These are phyloP conservation scores for Picochlorum sp. DNA, from an alignment of 139 green algal species.

Conservation along the genomic window DNA sequence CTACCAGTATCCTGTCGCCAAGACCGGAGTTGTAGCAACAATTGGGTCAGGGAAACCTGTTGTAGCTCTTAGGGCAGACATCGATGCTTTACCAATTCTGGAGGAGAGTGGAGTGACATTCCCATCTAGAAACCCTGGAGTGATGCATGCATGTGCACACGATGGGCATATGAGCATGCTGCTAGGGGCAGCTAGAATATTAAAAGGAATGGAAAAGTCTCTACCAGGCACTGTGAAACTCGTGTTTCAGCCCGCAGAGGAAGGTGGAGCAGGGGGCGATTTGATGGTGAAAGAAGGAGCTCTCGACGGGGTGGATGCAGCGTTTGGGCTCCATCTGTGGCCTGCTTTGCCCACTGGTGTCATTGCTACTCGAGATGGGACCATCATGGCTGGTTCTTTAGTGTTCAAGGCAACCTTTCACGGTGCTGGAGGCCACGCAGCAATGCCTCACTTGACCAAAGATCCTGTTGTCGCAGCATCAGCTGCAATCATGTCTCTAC, in stretches of 20 bases:
- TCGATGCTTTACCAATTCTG: slow-evolving; percentile 77
- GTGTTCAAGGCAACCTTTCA: slow-evolving; percentile 51
- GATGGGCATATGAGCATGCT: slow-evolving; percentile 81
- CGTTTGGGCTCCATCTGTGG: slow-evolving; percentile 76
- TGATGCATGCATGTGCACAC: slow-evolving; percentile 88
- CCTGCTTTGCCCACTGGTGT: slow-evolving; percentile 44
- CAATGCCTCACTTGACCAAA: slow-evolving; percentile 64
- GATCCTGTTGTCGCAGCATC: slow-evolving; percentile 72
- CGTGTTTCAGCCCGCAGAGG: slow-evolving; percentile 90
- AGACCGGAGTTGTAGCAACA: slow-evolving; percentile 62
- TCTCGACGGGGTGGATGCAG: slow-evolving; percentile 31
- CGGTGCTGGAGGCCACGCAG: slow-evolving; percentile 72
- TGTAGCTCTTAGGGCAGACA: slow-evolving; percentile 74
- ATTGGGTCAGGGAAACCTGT: slow-evolving; percentile 49
- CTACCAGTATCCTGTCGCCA: slow-evolving; percentile 44
- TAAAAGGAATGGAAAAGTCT: slow-evolving; percentile 43
- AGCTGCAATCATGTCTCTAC: slow-evolving; percentile 54
- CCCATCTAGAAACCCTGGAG: slow-evolving; percentile 10
- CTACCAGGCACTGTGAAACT: slow-evolving; percentile 62
- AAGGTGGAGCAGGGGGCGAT: slow-evolving; percentile 61
- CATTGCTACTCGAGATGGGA: slow-evolving; percentile 45
- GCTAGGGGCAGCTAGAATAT: slow-evolving; percentile 62
- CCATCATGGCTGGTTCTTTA: slow-evolving; percentile 69
- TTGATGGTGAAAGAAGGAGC: slow-evolving; percentile 48
- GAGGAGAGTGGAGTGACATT: slow-evolving; percentile 21